Base-by-base conservation (phyloP, 176 grass and related monocot genomes). In the Zoysia japonica region DNA sequence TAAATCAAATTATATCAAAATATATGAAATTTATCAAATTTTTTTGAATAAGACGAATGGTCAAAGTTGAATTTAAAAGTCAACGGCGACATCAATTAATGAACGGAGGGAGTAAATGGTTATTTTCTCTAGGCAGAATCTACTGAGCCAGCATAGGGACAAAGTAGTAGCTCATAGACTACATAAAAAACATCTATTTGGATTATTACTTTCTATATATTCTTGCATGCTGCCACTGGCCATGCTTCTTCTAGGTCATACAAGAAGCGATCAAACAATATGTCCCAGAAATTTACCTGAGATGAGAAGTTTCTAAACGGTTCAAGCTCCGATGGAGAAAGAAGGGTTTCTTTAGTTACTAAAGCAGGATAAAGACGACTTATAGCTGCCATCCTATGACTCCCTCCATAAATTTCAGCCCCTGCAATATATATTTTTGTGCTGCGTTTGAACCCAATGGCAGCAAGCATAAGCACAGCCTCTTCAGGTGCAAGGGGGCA, bases 401-500 rank as follows among this genome's bases (percentile, higher is more conserved):
- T 91, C 54, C 92, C 96, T 61, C 96, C 96, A 77, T 93, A 99
- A 76, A 95, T 95, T 89, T 99, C 90, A 75, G 96, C 90, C 74
- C 96, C 96, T 68, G 92, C 96, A 82, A 95, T 49, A 75, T 99
- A 99, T 71, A 99, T 82, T 53, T 67, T 88, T 78, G 96, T 99
- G 60, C 84, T 82, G 54, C 79, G 87, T 47, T 99, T 99, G 84
- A 99, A 99, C 79, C 96, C 96, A 76, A 95, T 78, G 83, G 92
- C 92, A 63, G 92, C 88, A 47, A 99, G 92, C 96, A 98, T 98
- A 87, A 98, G 92, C 45, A 95, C 96, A 48, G 92, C 88, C 79
- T 94, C 96, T 86, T 98, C 96, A 78, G 96, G 96, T 41, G 96
- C 91, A 72, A 98, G 88, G 50, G 96, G 96, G 48, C 96, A 98